Conservation (phyloP, 1,139 yeast genomes). For the Blastobotrys aristatus region DNA sequence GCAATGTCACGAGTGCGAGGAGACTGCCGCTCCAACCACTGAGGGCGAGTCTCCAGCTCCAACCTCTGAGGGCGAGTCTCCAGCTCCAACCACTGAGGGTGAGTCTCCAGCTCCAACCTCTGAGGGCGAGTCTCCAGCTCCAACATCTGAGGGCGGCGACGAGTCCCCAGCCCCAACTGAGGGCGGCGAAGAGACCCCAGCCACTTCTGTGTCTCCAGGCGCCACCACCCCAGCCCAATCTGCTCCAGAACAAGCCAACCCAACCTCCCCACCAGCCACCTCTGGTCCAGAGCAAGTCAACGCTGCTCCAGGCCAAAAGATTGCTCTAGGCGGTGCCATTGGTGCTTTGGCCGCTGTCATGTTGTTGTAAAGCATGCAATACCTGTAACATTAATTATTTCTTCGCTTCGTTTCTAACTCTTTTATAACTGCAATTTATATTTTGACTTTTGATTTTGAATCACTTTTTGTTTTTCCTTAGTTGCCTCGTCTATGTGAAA, state of each 20-base stretch:
- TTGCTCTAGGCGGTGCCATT: conserved; percentile 11
- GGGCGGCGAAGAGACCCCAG: neutral
- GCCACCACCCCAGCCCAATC: conserved; percentile 2
- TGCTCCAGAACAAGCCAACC: conserved; percentile 2
- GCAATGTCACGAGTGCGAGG: neutral
- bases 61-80: neutral
- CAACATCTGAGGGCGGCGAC: neutral
- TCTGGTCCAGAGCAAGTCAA: conserved; percentile 3
- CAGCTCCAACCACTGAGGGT: neutral
- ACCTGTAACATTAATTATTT: neutral
- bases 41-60: neutral
- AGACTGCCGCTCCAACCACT: neutral
- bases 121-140: conserved; percentile 1
- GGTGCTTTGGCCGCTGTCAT: conserved; percentile 11
- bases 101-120: conserved; percentile 5
- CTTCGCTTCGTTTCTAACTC: neutral
- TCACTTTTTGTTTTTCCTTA: neutral
- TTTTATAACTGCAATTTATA: neutral
- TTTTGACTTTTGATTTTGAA: neutral
- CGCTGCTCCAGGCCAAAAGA: conserved; percentile 5
- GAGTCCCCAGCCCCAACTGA: conserved; percentile 5
- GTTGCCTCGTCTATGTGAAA: neutral
- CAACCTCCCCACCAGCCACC: neutral
- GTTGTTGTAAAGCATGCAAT: conserved; percentile 6
- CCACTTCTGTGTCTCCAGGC: neutral